These are phyloP conservation scores for Clitopilus hobsonii DNA, from an alignment of 768 basidiomycete species.

Conservation along the genomic window DNA sequence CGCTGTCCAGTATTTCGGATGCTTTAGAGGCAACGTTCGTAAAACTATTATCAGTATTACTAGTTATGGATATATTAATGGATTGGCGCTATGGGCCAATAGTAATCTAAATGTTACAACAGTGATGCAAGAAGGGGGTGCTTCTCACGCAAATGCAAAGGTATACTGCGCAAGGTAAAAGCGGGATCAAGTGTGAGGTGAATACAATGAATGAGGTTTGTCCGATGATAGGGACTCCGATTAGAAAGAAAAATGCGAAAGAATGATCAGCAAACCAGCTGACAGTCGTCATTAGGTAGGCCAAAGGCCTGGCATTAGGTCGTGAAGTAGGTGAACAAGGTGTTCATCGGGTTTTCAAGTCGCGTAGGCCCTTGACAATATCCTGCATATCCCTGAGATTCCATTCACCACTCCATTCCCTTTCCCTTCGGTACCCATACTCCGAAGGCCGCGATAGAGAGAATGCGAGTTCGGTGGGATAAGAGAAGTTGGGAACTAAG, in stretches of 20 bases:
- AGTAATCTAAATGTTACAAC: too few relatives aligned
- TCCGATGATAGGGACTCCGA: too few relatives aligned
- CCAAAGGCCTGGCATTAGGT: neutral
- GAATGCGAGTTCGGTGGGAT: neutral
- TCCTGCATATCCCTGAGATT: slow-evolving; percentile 23
- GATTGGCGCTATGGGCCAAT: neutral
- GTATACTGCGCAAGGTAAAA: neutral
- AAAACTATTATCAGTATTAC: neutral
- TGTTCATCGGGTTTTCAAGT: slow-evolving; percentile 12
- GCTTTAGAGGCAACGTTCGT: too few relatives aligned
- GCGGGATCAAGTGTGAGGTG: too few relatives aligned
- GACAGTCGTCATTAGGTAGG: too few relatives aligned
- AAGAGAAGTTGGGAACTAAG: neutral
- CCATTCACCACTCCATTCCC: slow-evolving; percentile 30
- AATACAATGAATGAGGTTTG: neutral
- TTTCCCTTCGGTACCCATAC: slow-evolving; percentile 11
- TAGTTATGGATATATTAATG: neutral
- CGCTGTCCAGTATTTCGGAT: too few relatives aligned
- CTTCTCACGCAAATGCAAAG: neutral
- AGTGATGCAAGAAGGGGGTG: too few relatives aligned
- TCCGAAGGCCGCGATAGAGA: neutral
- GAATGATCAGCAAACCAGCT: neutral
- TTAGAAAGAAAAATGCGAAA: too few relatives aligned
- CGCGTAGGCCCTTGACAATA: slow-evolving; percentile 15
- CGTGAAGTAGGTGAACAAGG: neutral